Conservation (phyloP, 2,329 filamentous ascomycete genomes). For the Aureobasidium pullulans region DNA sequence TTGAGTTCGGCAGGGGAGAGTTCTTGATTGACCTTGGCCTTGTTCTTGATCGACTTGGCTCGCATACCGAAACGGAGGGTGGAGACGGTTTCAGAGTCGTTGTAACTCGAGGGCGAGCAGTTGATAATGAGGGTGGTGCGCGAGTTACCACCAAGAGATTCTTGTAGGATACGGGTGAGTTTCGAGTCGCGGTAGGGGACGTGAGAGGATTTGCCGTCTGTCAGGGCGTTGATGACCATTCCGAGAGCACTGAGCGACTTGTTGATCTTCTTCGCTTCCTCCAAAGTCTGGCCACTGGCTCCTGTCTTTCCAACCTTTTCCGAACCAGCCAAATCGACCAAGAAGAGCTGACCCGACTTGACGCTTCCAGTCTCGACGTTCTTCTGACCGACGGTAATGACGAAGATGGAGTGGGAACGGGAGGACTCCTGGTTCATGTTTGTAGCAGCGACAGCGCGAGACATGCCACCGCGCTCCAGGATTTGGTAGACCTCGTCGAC, state of each 20-base stretch:
- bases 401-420: slow-evolving; percentile 95
- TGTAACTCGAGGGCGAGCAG: slow-evolving; percentile 97
- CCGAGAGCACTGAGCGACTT: slow-evolving; percentile 96
- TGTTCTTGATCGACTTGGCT: slow-evolving; percentile 99
- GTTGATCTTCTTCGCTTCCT: slow-evolving; percentile 99
- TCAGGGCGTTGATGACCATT: slow-evolving; percentile 98
- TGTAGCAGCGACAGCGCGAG: slow-evolving; percentile 86
- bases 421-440: slow-evolving; percentile 99
- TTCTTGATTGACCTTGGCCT: slow-evolving; percentile 98
- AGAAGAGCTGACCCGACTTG: slow-evolving; percentile 92
- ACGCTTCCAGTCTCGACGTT: slow-evolving; percentile 93
- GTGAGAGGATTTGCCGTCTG: slow-evolving; percentile 93
- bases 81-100: slow-evolving; percentile 87
- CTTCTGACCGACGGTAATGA: slow-evolving; percentile 94
- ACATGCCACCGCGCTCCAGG: slow-evolving; percentile 83
- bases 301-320: slow-evolving; percentile 99
- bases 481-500: slow-evolving; percentile 96
- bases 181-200: slow-evolving; percentile 97
- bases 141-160: slow-evolving; percentile 94
- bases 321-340: slow-evolving; percentile 95
- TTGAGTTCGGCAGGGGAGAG: slow-evolving; percentile 95
- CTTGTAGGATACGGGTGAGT: slow-evolving; percentile 92
- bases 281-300: slow-evolving; percentile 90
- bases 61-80: slow-evolving; percentile 91
- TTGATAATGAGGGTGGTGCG: slow-evolving; percentile 98